Evolutionary conservation across 2,329 filamentous ascomycete species (phyloP).

Genomic region (Pseudocercospora eumusae): DNA sequence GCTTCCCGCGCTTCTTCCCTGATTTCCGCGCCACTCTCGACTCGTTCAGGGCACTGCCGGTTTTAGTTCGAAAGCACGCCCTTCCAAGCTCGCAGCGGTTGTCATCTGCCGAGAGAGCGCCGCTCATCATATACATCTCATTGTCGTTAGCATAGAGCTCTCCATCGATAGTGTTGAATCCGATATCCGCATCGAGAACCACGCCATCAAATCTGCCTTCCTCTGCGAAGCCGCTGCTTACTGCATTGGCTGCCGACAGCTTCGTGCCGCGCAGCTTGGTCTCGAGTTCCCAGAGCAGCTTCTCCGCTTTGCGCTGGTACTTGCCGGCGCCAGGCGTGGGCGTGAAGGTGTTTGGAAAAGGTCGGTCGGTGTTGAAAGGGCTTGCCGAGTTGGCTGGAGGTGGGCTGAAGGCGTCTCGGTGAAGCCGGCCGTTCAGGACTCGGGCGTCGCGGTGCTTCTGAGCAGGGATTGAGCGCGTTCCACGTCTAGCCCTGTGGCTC

Average conservation of each 20-base stretch:
- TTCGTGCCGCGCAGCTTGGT: neutral
- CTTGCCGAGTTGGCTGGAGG: neutral
- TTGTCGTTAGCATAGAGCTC: neutral
- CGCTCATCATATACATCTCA: neutral
- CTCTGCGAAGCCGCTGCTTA: neutral
- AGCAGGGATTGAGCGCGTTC: neutral
- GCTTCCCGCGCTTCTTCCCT: neutral
- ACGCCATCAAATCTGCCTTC: neutral
- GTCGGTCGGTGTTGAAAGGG: neutral
- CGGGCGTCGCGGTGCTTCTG: neutral
- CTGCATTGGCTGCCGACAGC: neutral
- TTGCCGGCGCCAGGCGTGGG: constrained; percentile 2
- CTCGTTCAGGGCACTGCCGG: neutral
- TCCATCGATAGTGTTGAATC: neutral
- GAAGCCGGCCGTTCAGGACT: neutral
- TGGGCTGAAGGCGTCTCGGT: neutral
- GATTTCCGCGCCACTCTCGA: neutral
- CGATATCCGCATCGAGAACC: neutral
- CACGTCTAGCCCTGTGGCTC: neutral
- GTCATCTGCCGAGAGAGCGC: constrained; percentile 2
- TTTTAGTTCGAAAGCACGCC: neutral
- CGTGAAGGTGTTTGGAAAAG: neutral
- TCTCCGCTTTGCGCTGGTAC: constrained; percentile 1
- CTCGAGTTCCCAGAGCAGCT: constrained; percentile 2
- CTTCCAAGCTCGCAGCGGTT: neutral